Base-by-base conservation (phyloP, 768 basidiomycete genomes). In the Mycena galopus region DNA sequence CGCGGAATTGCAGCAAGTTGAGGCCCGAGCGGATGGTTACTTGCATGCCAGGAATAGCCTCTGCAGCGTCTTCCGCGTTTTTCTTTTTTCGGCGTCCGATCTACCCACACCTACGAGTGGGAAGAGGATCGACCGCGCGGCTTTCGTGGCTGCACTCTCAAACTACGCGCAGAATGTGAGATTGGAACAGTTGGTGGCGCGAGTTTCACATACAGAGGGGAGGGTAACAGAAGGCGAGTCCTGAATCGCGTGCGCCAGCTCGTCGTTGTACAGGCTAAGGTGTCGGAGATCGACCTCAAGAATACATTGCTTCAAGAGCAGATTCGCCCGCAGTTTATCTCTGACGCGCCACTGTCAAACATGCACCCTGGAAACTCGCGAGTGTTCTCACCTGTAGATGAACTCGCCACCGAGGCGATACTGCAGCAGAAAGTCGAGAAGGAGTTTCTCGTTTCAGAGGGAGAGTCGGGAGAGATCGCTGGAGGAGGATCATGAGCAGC, bases 1-100 rank as follows among this genome's bases (percentile, higher is more conserved):
- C 96, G 50, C 98, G 92, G 81, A 99, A 98, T 80, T 95, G 96
- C 64, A 95, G 90, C 84, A 99, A 88, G 82, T 97, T 97, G 75
- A 97, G 89, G 7, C 94, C 94, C n/a, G 96, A 96, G 77, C 89
- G 91, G 42, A 98, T 86, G 47, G 93, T 95, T 64, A 98, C 87
- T 84, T 99, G 98, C 35, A 98, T 88, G 78, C 91, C 93, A 50
- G 86, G 84, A 73, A 87, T 87, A 16, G 86, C 81, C 65, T 87
- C 84, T 32, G 79, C 79, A 7, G 85, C 82, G 47, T 80, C 78
- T 60, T 84, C 83, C 27, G 37, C 85, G 81, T 69, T 90, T 83
- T 71, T 85, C 83, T 33, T 66, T 82, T 82, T 65, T 88, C 87
- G 4, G 82, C 81, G n/a, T 80, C 81, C 51, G 83, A 84, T 25